Conservation (phyloP, 495 filamentous ascomycete genomes). For the Staphylotrichum longicolle region DNA sequence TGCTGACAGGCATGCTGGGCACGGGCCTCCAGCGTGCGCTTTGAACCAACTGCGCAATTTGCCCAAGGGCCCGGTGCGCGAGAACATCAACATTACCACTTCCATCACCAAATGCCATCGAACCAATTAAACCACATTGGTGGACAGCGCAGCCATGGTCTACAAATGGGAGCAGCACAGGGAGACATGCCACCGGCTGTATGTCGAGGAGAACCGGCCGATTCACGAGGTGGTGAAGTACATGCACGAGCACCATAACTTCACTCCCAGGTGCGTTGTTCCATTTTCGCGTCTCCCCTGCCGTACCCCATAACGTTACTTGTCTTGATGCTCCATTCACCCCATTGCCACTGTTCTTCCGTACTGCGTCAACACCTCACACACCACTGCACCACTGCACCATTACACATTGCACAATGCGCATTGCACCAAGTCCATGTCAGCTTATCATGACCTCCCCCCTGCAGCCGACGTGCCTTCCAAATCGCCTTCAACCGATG, state of each 20-base stretch:
- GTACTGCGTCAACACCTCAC: conserved; percentile 3
- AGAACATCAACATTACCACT: conserved; percentile 6
- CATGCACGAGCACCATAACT: conserved; percentile 58
- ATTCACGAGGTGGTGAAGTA: conserved; percentile 66
- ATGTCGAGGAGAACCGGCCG: conserved; percentile 68
- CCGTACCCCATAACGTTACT: conserved; percentile 8
- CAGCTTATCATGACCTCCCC: conserved; percentile 16
- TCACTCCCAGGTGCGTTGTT: conserved; percentile 59
- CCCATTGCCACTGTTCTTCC: conserved; percentile 14
- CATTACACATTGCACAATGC: no score
- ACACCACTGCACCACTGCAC: no score
- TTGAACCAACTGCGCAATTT: conserved; percentile 10
- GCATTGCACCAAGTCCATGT: no score
- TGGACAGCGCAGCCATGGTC: conserved; percentile 50
- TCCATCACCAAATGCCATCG: background rate
- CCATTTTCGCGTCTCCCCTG: background rate
- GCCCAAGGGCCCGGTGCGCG: background rate
- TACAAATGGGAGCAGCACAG: conserved; percentile 74
- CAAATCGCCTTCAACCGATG: conserved; percentile 74
- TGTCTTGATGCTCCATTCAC: background rate
- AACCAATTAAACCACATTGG: background rate
- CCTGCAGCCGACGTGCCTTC: conserved; percentile 64
- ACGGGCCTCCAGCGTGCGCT: conserved; percentile 12
- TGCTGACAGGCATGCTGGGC: background rate
- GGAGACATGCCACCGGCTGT: conserved; percentile 66